These are phyloP conservation scores for Colletotrichum somersetense DNA, from an alignment of 2,329 filamentous ascomycete genomes.

Conservation along the genomic window DNA sequence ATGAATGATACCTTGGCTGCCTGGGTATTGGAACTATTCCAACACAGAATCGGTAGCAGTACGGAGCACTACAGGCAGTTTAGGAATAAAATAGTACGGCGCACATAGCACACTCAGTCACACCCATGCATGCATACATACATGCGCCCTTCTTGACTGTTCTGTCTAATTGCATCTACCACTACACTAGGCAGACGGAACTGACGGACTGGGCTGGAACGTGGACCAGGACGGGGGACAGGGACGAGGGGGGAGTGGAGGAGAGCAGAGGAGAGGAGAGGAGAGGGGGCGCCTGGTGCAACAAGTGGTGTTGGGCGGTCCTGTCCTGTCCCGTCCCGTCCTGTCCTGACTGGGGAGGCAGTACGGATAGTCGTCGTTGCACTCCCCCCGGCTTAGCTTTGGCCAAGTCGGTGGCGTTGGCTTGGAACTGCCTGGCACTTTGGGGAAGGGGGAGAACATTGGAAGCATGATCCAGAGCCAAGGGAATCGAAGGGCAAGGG, in stretches of 20 bases:
- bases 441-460: not conserved
- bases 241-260: not conserved
- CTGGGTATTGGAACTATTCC: not conserved
- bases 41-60: not conserved
- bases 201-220: conserved; percentile 1
- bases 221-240: not conserved
- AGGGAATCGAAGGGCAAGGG: no score
- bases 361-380: not conserved
- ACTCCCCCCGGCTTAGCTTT: not conserved
- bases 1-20: no score
- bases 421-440: not conserved
- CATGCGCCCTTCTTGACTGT: not conserved
- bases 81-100: no score
- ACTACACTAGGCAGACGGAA: no score
- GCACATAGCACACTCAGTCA: no score
- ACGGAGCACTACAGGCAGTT: no score
- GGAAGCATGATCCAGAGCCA: not conserved
- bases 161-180: not conserved
- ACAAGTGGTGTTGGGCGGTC: not conserved
- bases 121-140: not conserved
- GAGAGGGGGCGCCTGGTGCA: conserved; percentile 4
- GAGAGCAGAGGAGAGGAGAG: no score
- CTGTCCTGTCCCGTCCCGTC: not conserved
- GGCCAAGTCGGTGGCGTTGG: conserved; percentile 5
- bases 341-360: not conserved